phyloP scores from a whole-genome alignment of 2,329 filamentous ascomycete genomes.

The Paraphoma chrysanthemicola region DNA sequence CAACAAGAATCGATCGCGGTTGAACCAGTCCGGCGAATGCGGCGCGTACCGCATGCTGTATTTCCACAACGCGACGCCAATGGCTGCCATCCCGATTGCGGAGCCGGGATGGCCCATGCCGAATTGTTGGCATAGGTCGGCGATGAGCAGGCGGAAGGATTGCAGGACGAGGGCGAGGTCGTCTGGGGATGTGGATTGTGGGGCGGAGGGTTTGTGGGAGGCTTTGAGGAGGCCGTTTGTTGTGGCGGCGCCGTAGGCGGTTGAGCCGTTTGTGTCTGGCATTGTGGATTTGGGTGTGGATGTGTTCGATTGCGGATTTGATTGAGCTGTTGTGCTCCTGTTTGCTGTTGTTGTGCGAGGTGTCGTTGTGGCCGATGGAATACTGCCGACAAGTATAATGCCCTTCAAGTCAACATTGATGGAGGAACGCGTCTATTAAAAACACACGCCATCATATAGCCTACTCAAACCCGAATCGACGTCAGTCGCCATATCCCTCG shows the following conservation, averaged over 20 bases:
- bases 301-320: too few species aligned
- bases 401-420: too few species aligned
- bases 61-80: slow-evolving; percentile 68
- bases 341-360: too few species aligned
- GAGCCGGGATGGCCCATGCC: slow-evolving; percentile 58
- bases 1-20: slow-evolving; percentile 68
- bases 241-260: slow-evolving; percentile 23
- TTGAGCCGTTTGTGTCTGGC: slow-evolving; percentile 6
- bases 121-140: slow-evolving; percentile 72
- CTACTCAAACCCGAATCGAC: background rate
- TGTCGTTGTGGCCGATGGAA: too few species aligned
- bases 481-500: background rate
- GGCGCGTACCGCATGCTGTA: slow-evolving; percentile 69
- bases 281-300: background rate
- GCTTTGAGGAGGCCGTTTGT: slow-evolving; percentile 15
- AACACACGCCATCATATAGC: background rate
- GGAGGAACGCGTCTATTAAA: too few species aligned
- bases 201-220: slow-evolving; percentile 11
- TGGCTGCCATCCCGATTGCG: slow-evolving; percentile 68
- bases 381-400: too few species aligned
- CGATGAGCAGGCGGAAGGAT: slow-evolving; percentile 69
- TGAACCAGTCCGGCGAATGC: slow-evolving; percentile 63
- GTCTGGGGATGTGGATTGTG: slow-evolving; percentile 18
- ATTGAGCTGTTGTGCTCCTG: background rate
- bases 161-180: slow-evolving; percentile 56